These are phyloP conservation scores for Musa beccarii DNA, from an alignment of 176 grass and related monocot genomes.

Conservation along the genomic window DNA sequence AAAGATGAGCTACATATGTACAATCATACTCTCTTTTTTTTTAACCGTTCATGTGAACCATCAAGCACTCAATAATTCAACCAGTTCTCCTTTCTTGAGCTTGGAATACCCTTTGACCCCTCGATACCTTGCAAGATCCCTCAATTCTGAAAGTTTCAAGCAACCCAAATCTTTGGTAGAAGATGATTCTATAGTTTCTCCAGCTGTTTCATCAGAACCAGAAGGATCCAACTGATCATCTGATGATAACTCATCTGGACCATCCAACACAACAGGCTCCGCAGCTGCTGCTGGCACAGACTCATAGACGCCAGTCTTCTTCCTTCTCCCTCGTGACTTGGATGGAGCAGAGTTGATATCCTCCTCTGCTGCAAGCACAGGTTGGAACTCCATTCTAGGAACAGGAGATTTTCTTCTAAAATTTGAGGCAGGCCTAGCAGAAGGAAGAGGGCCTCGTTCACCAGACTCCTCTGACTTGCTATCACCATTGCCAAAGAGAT, in stretches of 20 bases:
- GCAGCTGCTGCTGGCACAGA: constrained; percentile 17
- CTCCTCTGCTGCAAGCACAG: constrained; percentile 18
- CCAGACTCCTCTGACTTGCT: constrained; percentile 22
- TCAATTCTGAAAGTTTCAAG: constrained; percentile 51
- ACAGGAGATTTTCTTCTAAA: constrained; percentile 39
- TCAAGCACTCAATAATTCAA: constrained; percentile 40
- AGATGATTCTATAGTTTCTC: constrained; percentile 8
- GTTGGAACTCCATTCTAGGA: constrained; percentile 53
- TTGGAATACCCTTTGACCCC: constrained; percentile 70
- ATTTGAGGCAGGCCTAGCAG: constrained; percentile 14
- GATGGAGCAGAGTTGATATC: constrained; percentile 7
- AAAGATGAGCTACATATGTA: too few species aligned
- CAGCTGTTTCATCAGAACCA: constrained; percentile 6
- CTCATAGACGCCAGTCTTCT: constrained; percentile 25
- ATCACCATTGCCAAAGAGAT: constrained; percentile 23
- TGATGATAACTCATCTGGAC: constrained; percentile 20
- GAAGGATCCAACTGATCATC: constrained; percentile 31
- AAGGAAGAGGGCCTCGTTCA: constrained; percentile 1
- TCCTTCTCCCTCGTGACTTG: constrained; percentile 19
- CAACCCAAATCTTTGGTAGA: constrained; percentile 25
- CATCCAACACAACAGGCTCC: constrained; percentile 26
- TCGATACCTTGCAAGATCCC: constrained; percentile 54
- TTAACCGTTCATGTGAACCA: background rate
- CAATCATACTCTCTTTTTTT: too few species aligned
- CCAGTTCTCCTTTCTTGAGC: constrained; percentile 57